Evolutionary conservation across 2,329 filamentous ascomycete genomes (phyloP), one percentile per base, ranked within the genome.

Genomic region (Hysterium pulicare): DNA sequence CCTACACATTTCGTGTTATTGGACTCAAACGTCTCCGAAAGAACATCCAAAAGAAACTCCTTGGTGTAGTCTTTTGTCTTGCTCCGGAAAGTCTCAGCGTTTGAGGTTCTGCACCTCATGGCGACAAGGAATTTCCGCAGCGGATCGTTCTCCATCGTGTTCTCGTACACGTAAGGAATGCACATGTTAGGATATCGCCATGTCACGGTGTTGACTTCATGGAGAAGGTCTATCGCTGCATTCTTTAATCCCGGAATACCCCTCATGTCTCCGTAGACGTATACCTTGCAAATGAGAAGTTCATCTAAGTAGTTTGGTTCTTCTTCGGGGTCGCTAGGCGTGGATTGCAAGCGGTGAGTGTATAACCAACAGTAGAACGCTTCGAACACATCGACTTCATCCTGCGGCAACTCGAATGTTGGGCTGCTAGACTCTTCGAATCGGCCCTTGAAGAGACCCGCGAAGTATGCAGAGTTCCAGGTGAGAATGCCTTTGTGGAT

Each of bases 331-430:
- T n/a, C n/a, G n/a, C n/a, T n/a, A 28, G 24, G 24, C 7, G 8
- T 13, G 8, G 24, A 28, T 7, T 13, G 7, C 24, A 28, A 28
- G 24, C 31, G 44, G 3, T 39, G 30, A 15, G 44, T 39, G 34
- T 58, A 55, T 3, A 58, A 34, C 51, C 54, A 64, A 34, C 57
- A 35, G 16, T 57, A 38, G 43, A 61, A 57, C 38, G 57, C 37
- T 23, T 58, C 49, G 22, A 64, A 54, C 3, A 47, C 47, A 6
- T 41, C 26, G 1, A 44, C 19, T 13, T 55, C 46, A 8, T 53
- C 57, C 6, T 61, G 51, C 5, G 45, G 41, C 3, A 64, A 39
- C 13, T 52, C 52, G 10, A 63, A 44, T 2, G 43, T 47, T 5
- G 47, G 47, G 9, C 47, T 41, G 13, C 34, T 3, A 2, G 46